Evolutionary conservation across 192 early-diverging fungal genomes (phyloP), one percentile per base, ranked within the genome.

Genomic region (Phycomyces nitens): DNA sequence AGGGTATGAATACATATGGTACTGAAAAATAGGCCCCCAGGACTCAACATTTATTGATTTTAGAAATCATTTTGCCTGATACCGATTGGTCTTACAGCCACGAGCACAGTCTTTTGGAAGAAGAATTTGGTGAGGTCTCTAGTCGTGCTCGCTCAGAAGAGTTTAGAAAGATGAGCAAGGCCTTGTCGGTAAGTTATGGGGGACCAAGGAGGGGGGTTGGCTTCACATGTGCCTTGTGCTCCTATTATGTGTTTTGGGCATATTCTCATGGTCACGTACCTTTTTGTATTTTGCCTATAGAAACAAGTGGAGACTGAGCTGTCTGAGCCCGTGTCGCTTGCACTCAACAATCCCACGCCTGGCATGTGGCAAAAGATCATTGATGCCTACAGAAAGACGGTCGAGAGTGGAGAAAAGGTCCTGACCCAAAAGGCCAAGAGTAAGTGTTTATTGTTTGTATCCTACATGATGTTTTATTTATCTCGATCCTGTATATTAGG

Each of bases 331-430:
- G 72, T 95, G 18, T 68, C 83, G 9, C 77, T 89, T 3, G 74
- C 80, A 6, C 77, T 96, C 53, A 90, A 90, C 70, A 84, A 88
- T 24, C 84, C 87, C 1, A 62, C 64, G 2, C 60, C 76, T 0
- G 77, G 77, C 27, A 88, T 92, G 83, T 98, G 95, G 95, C 62
- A 62, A 10, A 75, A 75, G 14, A 78, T 96, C 9, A 73, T 95
- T 59, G 58, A 53, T 1, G 71, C 90, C 51, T 86, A 83, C 53
- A 71, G 84, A 24, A 71, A 76, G 9, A 75, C 85, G 0, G 69
- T 80, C 0, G 75, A 82, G 27, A 79, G 84, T 27, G 84, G 82
- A n/a, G 78, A 81, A 58, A 24, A 67, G 27, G 66, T 79, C 26
- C 61, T 86, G 59, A 65, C 74, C 3, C 79, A 82, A 64, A 76